These are phyloP conservation scores for Vitis vinifera DNA, from an alignment of 164 flowering plant genomes.

Conservation along the genomic window ASM3070453v1 NC_081814.1:3231501-3232000, in stretches of 20 bases:
- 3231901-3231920: conserved; percentile 4
- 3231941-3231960: background rate
- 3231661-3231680: conserved; percentile 8
- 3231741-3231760: background rate
- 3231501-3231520: too few species aligned
- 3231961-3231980: background rate
- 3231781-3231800: conserved; percentile 11
- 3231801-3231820: conserved; percentile 10
- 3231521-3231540: too few species aligned
- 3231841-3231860: conserved; percentile 44
- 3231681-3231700: conserved; percentile 11
- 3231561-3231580: background rate
- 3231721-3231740: background rate
- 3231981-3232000: background rate
- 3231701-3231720: background rate
- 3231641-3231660: conserved; percentile 1
- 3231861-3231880: conserved; percentile 45
- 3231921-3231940: conserved; percentile 2
- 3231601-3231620: background rate
- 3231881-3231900: conserved; percentile 19
- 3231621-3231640: conserved; percentile 5
- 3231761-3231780: background rate
- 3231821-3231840: conserved; percentile 29
- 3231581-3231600: background rate
- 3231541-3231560: background rate